Conservation (phyloP, 2,329 filamentous ascomycete genomes). For the Fusarium cicatricum region DNA sequence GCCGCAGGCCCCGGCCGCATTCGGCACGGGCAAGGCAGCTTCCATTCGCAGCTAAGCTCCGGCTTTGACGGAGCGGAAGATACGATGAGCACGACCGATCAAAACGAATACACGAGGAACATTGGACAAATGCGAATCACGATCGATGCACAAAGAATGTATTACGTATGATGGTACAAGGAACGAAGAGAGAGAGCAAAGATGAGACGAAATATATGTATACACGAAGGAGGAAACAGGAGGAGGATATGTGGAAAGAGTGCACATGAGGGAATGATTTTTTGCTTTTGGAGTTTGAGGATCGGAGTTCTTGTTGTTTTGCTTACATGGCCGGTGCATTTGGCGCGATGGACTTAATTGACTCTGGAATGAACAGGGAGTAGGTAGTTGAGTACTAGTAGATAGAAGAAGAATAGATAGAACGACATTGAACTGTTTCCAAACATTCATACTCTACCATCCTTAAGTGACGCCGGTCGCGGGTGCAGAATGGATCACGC, state of each 20-base stretch:
- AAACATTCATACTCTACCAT: not conserved
- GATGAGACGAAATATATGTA: not conserved
- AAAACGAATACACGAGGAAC: conserved; percentile 15
- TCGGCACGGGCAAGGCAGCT: conserved; percentile 31
- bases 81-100: conserved; percentile 2
- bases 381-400: not conserved
- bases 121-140: not conserved
- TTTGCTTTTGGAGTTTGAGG: not conserved
- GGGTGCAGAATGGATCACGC: no score
- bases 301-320: not conserved
- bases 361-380: not conserved
- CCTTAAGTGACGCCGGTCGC: no score
- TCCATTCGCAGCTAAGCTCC: conserved; percentile 31
- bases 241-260: not conserved
- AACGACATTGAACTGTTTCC: not conserved
- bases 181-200: no score
- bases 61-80: not conserved
- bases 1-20: conserved; percentile 26
- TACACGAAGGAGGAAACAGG: not conserved
- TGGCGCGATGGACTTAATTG: not conserved
- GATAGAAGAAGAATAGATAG: not conserved
- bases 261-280: not conserved
- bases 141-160: conserved; percentile 1
- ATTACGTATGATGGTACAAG: not conserved
- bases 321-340: not conserved